Evolutionary conservation across 2,329 filamentous ascomycete genomes (phyloP).

Genomic region (Peltaster fructicola): DNA sequence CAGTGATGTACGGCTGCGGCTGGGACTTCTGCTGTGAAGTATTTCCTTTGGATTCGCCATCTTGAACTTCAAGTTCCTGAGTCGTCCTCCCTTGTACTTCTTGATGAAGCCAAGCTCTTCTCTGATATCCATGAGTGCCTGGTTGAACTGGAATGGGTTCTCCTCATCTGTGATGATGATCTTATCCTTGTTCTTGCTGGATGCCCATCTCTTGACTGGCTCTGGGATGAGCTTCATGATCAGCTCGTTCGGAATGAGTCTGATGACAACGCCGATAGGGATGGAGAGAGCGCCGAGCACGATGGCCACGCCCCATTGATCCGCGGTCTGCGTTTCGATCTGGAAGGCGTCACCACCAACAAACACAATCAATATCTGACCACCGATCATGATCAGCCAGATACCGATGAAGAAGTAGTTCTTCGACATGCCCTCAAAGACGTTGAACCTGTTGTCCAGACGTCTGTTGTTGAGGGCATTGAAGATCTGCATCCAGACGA

Average conservation of each 20-base stretch:
- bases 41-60: slow-evolving; percentile 60
- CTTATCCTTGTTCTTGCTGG: slow-evolving; percentile 24
- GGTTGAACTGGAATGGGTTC: slow-evolving; percentile 41
- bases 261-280: slow-evolving; percentile 63
- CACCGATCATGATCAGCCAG: slow-evolving; percentile 70
- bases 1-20: slow-evolving; percentile 43
- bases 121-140: slow-evolving; percentile 54
- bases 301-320: slow-evolving; percentile 77
- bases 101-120: slow-evolving; percentile 69
- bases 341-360: slow-evolving; percentile 69
- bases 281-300: slow-evolving; percentile 72
- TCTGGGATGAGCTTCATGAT: slow-evolving; percentile 28
- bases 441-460: slow-evolving; percentile 86
- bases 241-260: slow-evolving; percentile 61
- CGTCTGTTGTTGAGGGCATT: slow-evolving; percentile 96
- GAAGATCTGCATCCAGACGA: slow-evolving; percentile 99
- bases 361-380: slow-evolving; percentile 78
- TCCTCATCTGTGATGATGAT: slow-evolving; percentile 25
- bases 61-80: slow-evolving; percentile 66
- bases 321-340: slow-evolving; percentile 49
- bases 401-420: slow-evolving; percentile 86
- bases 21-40: slow-evolving; percentile 44
- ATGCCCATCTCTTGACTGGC: slow-evolving; percentile 20
- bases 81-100: slow-evolving; percentile 60
- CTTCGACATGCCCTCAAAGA: slow-evolving; percentile 69